Percentiles rank a stretch among this genome's conserved stretches.
Conservation (phyloP, 2,329 filamentous ascomycete genomes). For the Calonectria leucothoes region DNA sequence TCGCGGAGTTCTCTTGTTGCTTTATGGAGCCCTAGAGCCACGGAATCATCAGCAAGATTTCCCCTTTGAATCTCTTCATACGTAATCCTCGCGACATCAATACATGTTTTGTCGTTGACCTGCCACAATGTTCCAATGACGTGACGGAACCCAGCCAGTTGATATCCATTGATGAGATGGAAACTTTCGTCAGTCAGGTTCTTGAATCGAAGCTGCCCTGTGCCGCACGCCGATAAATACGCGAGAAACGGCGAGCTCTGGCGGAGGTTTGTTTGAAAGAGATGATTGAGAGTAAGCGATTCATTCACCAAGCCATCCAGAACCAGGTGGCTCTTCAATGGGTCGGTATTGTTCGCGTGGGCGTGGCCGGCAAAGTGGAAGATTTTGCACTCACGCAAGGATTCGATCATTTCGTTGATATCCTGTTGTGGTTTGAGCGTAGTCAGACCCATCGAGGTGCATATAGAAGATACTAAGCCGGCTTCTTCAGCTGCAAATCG, state of each 20-base stretch:
- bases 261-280: conserved; percentile 31
- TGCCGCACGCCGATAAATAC: conserved; percentile 53
- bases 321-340: conserved; percentile 22
- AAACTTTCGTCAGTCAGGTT: conserved; percentile 51
- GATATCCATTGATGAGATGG: conserved; percentile 42
- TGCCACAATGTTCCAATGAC: conserved; percentile 16
- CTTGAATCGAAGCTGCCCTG: conserved; percentile 38
- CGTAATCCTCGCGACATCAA: not conserved
- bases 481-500: not conserved
- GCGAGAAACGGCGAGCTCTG: no score
- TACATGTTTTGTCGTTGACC: not conserved
- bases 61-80: not conserved
- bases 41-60: not conserved
- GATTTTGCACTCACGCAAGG: not conserved
- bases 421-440: not conserved
- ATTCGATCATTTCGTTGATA: no score
- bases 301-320: conserved; percentile 8
- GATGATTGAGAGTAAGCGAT: conserved; percentile 22
- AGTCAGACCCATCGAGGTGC: not conserved
- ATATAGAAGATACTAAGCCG: not conserved
- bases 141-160: conserved; percentile 12
- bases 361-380: conserved; percentile 56
- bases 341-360: not conserved
- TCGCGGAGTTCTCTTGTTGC: not conserved
- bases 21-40: not conserved